Evolutionary conservation across 495 filamentous ascomycete genomes (phyloP), one percentile per base, ranked within the genome.

Genomic region (Diplogelasinospora grovesii): DNA sequence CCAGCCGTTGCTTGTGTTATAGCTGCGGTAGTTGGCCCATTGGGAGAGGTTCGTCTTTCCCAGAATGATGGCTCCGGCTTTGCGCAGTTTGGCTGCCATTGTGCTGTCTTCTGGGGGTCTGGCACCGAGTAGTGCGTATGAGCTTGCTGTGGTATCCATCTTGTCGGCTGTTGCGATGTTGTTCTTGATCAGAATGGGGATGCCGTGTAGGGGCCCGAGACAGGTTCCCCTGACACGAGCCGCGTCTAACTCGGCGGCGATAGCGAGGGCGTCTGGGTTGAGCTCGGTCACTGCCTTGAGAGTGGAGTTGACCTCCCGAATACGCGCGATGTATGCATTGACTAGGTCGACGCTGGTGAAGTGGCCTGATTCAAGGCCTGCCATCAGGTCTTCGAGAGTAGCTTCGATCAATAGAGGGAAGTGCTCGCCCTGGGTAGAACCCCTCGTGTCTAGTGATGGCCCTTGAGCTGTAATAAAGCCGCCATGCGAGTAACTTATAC

Each of bases 91-190:
- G 2, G 54, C 46, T 5, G 59, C 70, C 2, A 78, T 48, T 13
- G 59, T 64, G 18, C 70, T 59, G 45, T 79, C 75, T 8, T 39
- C 24, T 21, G 63, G 57, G 7, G 72, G 59, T 34, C 56, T 66
- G n/a, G 72, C 58, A 20, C 74, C 69, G n/a, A 71, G 40, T 4
- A 83, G 57, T 6, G 75, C 64, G 33, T 62, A 80, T 0, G 78
- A 82, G 5, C 80, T 79, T 11, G 75, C 78, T 0, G 56, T 49
- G 28, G 42, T 60, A 52, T 82, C 75, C 80, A 86, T 79, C 29
- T 71, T 68, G 45, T 86, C 83, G 33, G 70, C 71, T 2, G 77
- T 81, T 15, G 75, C 82, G 41, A 86, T 85, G 62, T 83, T 87
- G 52, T 81, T 73, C 59, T 86, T 85, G 55, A 85, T 70, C 9